phyloP scores from a whole-genome alignment of 441 rosid genomes.

The Eruca vesicaria region DNA sequence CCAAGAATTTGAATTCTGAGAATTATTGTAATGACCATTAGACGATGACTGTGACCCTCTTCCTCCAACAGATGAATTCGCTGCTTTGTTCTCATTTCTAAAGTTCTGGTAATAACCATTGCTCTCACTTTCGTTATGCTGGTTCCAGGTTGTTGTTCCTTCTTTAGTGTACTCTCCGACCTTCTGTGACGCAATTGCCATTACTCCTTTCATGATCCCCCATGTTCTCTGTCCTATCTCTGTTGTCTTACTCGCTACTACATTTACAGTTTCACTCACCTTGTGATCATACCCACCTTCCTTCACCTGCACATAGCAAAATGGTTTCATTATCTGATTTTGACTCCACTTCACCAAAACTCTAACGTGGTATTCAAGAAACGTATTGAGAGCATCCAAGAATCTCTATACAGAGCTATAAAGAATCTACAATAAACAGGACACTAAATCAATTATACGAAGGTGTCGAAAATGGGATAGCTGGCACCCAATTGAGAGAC shows the following conservation, averaged over 20 bases:
- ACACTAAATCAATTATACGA: background rate
- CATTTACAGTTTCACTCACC: constrained; percentile 92
- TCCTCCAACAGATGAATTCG: constrained; percentile 53
- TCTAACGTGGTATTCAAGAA: background rate
- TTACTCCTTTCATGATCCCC: constrained; percentile 97
- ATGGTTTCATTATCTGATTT: constrained; percentile 13
- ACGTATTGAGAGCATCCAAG: constrained; percentile 1
- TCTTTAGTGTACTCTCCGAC: constrained; percentile 90
- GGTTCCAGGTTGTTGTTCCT: constrained; percentile 48
- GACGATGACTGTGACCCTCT: constrained; percentile 55
- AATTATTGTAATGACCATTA: constrained; percentile 38
- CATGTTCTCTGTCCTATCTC: constrained; percentile 96
- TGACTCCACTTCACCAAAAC: background rate
- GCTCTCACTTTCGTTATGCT: constrained; percentile 51
- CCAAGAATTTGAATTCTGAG: constrained; percentile 69
- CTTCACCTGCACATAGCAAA: constrained; percentile 60
- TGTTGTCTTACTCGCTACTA: constrained; percentile 83
- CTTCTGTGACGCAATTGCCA: constrained; percentile 88
- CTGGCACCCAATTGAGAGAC: background rate
- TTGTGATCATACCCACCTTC: constrained; percentile 93
- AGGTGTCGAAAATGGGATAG: background rate
- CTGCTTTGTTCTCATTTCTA: constrained; percentile 50
- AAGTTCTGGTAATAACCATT: constrained; percentile 62
- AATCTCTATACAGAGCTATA: background rate
- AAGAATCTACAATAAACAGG: background rate